phyloP scores from a whole-genome alignment of 306 rosid species.

The Vigna angularis region DNA sequence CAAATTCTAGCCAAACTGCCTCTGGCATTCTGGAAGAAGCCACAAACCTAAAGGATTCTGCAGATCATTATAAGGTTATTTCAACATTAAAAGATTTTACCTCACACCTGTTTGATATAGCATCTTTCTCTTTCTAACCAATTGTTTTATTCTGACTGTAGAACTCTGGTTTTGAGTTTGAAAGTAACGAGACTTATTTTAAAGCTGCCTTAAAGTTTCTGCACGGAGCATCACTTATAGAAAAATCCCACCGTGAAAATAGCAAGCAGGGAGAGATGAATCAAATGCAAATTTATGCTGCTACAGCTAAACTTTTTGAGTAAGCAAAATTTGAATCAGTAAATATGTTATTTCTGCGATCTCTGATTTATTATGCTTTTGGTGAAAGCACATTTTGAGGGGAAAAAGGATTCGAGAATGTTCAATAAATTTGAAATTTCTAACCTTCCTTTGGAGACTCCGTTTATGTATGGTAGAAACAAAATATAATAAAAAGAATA shows the following conservation, averaged over 20 bases:
- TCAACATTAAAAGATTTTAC: constrained; percentile 38
- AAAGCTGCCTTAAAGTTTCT: constrained; percentile 84
- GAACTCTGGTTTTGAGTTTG: constrained; percentile 65
- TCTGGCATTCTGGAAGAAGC: constrained; percentile 60
- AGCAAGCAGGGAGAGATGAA: constrained; percentile 60
- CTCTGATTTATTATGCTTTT: constrained; percentile 6
- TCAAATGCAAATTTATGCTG: constrained; percentile 63
- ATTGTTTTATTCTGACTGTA: constrained; percentile 37
- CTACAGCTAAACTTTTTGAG: constrained; percentile 72
- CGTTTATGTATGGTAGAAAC: neutral
- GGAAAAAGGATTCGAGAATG: neutral
- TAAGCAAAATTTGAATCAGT: constrained; percentile 48
- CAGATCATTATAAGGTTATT: constrained; percentile 71
- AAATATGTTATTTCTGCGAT: neutral
- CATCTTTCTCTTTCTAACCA: constrained; percentile 24
- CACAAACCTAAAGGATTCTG: constrained; percentile 58
- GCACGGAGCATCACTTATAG: constrained; percentile 70
- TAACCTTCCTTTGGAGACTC: constrained; percentile 10
- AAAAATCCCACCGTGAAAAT: constrained; percentile 52
- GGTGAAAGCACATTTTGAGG: constrained; percentile 4
- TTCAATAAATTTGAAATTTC: constrained; percentile 6
- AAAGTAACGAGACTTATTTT: constrained; percentile 76
- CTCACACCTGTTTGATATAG: constrained; percentile 33
- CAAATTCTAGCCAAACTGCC: constrained; percentile 54
- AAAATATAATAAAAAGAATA: constrained; percentile 15